Conservation (phyloP, 257 asterid species). For the Cordia subcordata region DNA sequence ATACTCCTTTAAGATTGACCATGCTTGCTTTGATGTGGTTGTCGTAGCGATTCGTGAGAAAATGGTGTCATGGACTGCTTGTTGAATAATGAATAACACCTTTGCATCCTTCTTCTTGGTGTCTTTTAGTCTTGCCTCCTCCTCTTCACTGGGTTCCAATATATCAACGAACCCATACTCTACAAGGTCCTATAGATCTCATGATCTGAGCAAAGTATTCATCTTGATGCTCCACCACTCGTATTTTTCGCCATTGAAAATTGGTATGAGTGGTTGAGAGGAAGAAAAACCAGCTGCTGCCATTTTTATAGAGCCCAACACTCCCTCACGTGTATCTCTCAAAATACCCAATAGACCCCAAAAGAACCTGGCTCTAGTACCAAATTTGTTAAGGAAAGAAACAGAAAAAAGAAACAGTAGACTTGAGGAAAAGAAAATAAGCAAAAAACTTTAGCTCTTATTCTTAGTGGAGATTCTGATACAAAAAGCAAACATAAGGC, state of each 20-base stretch:
- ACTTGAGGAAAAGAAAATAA: no score
- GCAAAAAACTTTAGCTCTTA: no score
- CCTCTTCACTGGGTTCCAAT: not conserved
- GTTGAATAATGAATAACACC: slow-evolving; percentile 2
- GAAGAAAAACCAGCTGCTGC: no score
- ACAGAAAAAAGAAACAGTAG: no score
- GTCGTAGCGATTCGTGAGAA: not conserved
- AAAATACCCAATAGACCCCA: no score
- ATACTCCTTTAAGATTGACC: not conserved
- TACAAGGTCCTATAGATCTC: slow-evolving; percentile 4
- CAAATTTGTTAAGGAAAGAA: no score
- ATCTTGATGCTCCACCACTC: slow-evolving; percentile 13
- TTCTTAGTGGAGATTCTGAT: no score
- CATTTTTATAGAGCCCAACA: no score
- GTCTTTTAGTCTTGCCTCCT: not conserved
- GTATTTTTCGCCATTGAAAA: slow-evolving; percentile 7
- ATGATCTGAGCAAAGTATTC: slow-evolving; percentile 6
- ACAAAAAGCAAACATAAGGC: no score
- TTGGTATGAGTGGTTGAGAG: slow-evolving; percentile 3
- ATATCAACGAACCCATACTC: slow-evolving; percentile 1
- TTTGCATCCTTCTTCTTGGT: slow-evolving; percentile 6
- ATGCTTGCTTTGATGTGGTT: not conserved
- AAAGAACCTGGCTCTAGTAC: no score
- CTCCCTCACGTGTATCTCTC: no score
- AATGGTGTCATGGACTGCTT: not conserved